Evolutionary conservation across 371 early-diverging fungal genomes (phyloP).

Genomic region (Dichotomocladium elegans): DNA sequence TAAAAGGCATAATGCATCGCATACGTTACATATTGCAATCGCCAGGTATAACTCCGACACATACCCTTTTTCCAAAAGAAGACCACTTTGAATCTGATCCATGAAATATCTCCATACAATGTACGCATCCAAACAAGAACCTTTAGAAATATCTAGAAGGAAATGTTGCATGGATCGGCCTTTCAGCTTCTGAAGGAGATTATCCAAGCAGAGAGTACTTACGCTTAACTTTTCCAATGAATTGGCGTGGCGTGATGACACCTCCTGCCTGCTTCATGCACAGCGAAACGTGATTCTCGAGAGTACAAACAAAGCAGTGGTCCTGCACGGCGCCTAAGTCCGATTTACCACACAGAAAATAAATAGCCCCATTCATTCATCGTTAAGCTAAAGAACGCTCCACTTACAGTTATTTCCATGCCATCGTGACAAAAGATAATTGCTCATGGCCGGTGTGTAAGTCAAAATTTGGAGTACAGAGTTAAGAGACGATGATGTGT

Average conservation of each 20-base stretch:
- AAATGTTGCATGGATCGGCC: not conserved
- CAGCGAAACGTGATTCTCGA: slow-evolving; percentile 56
- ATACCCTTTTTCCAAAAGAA: slow-evolving; percentile 32
- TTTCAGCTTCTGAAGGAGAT: too few relatives aligned
- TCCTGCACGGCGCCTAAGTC: slow-evolving; percentile 56
- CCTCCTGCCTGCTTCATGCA: slow-evolving; percentile 35
- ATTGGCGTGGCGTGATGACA: slow-evolving; percentile 56
- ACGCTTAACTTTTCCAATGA: slow-evolving; percentile 72
- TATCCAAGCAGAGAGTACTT: slow-evolving; percentile 41
- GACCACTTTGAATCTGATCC: slow-evolving; percentile 44
- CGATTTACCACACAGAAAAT: too few relatives aligned
- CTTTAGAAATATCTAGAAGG: not conserved
- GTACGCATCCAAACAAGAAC: slow-evolving; percentile 74
- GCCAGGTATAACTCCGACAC: too few relatives aligned
- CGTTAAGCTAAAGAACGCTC: not conserved
- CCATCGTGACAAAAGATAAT: slow-evolving; percentile 62
- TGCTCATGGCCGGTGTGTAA: slow-evolving; percentile 79
- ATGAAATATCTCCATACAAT: slow-evolving; percentile 76
- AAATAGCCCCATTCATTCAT: not conserved
- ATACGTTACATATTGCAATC: not conserved
- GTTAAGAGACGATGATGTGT: slow-evolving; percentile 91
- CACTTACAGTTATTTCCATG: slow-evolving; percentile 61
- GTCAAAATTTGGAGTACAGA: slow-evolving; percentile 87
- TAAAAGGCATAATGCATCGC: slow-evolving; percentile 10
- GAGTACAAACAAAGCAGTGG: slow-evolving; percentile 65